Conservation (phyloP, 306 rosid genomes). For the Gillenia trifoliata region DNA sequence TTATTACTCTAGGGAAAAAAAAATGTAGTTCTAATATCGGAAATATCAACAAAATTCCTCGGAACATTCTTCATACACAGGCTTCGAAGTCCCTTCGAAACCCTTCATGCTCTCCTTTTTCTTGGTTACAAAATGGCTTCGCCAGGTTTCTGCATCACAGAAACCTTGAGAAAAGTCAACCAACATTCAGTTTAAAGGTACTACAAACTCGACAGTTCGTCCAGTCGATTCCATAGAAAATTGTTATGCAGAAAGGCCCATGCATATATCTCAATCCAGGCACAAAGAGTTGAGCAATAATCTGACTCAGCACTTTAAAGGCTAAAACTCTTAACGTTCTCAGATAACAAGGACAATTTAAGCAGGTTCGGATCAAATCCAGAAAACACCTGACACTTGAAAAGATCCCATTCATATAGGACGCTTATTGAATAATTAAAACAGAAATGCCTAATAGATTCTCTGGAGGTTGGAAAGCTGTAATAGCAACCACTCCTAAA, state of each 20-base stretch:
- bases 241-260: neutral
- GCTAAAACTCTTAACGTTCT: no score
- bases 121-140: no score
- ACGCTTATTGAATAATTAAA: neutral
- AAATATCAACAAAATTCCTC: slow-evolving; percentile 26
- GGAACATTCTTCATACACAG: slow-evolving; percentile 28
- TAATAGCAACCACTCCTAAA: neutral
- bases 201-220: neutral
- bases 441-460: neutral
- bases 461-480: neutral
- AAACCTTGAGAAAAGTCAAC: slow-evolving; percentile 20
- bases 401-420: neutral
- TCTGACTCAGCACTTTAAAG: neutral
- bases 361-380: neutral
- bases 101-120: slow-evolving; percentile 4
- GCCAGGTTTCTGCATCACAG: slow-evolving; percentile 46
- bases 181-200: slow-evolving; percentile 3
- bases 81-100: slow-evolving; percentile 19
- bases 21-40: slow-evolving; percentile 12
- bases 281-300: neutral
- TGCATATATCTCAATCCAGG: neutral
- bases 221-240: neutral
- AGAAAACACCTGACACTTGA: neutral
- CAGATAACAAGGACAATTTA: neutral
- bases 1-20: slow-evolving; percentile 32